phyloP scores from a whole-genome alignment of 139 green algal species.

The Micromonas commoda region DNA sequence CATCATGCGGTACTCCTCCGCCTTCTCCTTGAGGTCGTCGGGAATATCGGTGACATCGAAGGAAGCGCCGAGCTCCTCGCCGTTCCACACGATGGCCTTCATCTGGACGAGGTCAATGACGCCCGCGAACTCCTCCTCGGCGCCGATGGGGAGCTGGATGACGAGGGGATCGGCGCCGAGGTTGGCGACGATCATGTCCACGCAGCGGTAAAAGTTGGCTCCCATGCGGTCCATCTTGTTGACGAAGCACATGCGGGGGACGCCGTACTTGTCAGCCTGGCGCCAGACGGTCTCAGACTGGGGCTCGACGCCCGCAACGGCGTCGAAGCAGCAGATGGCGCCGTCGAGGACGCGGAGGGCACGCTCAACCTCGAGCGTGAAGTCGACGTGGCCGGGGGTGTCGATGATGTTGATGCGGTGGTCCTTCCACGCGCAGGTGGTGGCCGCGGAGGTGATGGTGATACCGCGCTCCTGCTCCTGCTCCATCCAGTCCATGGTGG shows the following conservation, averaged over 20 bases:
- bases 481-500: conserved; percentile 98
- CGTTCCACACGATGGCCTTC: conserved; percentile 88
- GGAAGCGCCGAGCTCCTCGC: conserved; percentile 89
- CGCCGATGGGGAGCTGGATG: conserved; percentile 86
- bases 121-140: conserved; percentile 86
- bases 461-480: conserved; percentile 95
- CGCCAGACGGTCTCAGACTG: conserved; percentile 93
- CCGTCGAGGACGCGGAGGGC: conserved; percentile 97
- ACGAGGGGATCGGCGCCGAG: conserved; percentile 78
- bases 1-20: conserved; percentile 77
- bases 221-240: conserved; percentile 99
- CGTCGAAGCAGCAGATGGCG: conserved; percentile 91
- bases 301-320: conserved; percentile 94
- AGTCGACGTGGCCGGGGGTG: conserved; percentile 85
- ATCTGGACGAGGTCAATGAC: conserved; percentile 95
- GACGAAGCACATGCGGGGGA: conserved; percentile 96
- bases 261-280: conserved; percentile 96
- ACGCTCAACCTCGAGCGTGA: conserved; percentile 77
- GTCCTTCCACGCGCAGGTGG: conserved; percentile 92
- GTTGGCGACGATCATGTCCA: conserved; percentile 72
- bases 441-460: conserved; percentile 97
- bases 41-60: conserved; percentile 84
- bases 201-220: conserved; percentile 86
- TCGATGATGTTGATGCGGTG: conserved; percentile 99
- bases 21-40: conserved; percentile 73